Evolutionary conservation across 225 moss, liverwort and hornwort species (phyloP).

Genomic region (Pseudoscleropodium purum): DNA sequence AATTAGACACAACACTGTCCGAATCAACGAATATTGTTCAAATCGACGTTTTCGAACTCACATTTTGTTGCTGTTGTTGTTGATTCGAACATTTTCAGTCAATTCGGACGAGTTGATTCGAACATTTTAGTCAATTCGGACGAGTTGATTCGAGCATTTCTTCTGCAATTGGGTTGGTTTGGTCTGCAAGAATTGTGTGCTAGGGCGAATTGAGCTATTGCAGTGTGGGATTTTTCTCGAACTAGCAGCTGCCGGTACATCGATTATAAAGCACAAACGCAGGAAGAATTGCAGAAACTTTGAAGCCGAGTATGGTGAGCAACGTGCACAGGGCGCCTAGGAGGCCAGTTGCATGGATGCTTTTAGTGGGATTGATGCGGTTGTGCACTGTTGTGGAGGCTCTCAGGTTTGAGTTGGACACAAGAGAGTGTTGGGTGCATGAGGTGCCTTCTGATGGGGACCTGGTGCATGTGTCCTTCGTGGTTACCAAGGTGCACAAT

Average conservation of each 20-base stretch:
- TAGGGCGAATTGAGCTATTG: not conserved
- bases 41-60: not conserved
- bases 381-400: not conserved
- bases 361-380: not conserved
- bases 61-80: not conserved
- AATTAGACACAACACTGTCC: not conserved
- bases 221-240: not conserved
- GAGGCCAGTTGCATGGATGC: not conserved
- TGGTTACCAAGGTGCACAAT: conserved; percentile 17
- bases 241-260: not conserved
- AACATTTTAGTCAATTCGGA: not conserved
- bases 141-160: too few species aligned
- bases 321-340: not conserved
- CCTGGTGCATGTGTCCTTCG: conserved; percentile 24
- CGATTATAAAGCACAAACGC: not conserved
- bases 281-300: not conserved
- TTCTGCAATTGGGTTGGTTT: not conserved
- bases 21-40: not conserved
- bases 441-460: conserved; percentile 25
- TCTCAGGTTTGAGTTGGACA: conserved; percentile 24
- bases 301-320: not conserved
- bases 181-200: not conserved
- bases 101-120: too few species aligned
- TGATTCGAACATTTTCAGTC: too few species aligned
- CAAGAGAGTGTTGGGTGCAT: conserved; percentile 35